Evolutionary conservation across 768 basidiomycete species (phyloP), one percentile per base, ranked within the genome.

Genomic region (Cyclocybe cylindracea): DNA sequence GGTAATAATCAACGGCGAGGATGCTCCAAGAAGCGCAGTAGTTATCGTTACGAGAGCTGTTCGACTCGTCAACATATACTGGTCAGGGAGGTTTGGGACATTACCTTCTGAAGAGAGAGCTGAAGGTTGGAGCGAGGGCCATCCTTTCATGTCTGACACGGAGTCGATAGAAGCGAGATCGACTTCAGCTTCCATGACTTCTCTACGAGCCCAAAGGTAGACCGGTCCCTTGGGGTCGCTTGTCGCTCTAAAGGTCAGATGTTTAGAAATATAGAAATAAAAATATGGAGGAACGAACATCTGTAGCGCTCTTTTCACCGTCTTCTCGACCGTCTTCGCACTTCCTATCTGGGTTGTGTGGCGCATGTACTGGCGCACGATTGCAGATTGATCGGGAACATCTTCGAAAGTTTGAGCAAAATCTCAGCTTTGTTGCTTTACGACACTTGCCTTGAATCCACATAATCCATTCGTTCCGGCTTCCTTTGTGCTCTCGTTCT

Each of bases 321-420:
- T 67, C 50, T 80, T 73, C 5, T 80, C 67, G 6, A 79, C 70
- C 34, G 77, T 84, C 54, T 70, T 76, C 0, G 79, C 78, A 50
- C 80, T 83, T 29, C 74, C 57, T 2, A 90, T 78, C 53, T 89
- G 84, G 0, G 78, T 75, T 0, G 82, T 78, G 59, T 79, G 79
- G 8, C 86, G 75, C 87, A 88, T 89, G 63, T 89, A 90, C 59
- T 87, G 86, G 1, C 88, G 79, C 24, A 88, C 79, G 47, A 89
- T 88, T 4, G 78, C 74, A 1, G 85, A 59, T 58, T 90, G 88
- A 61, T 89, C 88, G n/a, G 82, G 82, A 5, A 84, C 73, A 64
- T 89, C 85, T 88, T 58, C 8, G 7, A 24, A 24, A 24, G 24
- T 5, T 24, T 24, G 5, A 24, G 24, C 24, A 3, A 24, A 24